Evolutionary conservation across 768 basidiomycete genomes (phyloP), one percentile per base, ranked within the genome.

Genomic region (Clathrus columnatus): DNA sequence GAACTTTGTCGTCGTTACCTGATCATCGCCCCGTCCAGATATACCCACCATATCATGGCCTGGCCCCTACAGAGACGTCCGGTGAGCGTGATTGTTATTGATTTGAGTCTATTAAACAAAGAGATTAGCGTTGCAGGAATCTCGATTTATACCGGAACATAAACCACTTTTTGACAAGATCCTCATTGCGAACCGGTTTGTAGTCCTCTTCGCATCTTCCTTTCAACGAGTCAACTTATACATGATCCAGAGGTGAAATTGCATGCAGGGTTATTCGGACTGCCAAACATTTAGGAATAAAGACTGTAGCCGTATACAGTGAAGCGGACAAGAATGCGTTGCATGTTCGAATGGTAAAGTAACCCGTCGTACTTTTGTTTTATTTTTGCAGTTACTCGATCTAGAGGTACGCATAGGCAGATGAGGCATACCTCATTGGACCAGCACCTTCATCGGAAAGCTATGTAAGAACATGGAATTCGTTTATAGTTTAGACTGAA

Each of bases 191-290:
- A 96, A 96, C 65, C 74, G 92, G 92, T 85, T 54, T 51, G 73
- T n/a, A n/a, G 20, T 32, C 14, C 45, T 54, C 50, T 21, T 20
- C 7, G 1, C 47, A 11, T 50, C 5, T 49, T 32, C 48, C 23
- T 14, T 6, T 52, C 7, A 4, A 42, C 7, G 5, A 11, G 24
- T 10, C 24, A 30, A 23, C 27, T 55, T 20, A 30, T 36, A 47
- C 10, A 56, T 21, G 21, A 29, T 44, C 16, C 59, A 95, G 92
- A 68, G 93, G 93, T 47, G 93, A 97, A 70, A 97, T 97, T 60
- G 92, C 93, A 5, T 96, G 94, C 68, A 84, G 93, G 18, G 90
- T 97, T 44, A 95, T 95, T 54, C 84, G 88, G 23, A 95, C 93
- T 0, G 90, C 91, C 2, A 82, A 76, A 68, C 87, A 86, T 64